A percentile compares a stretch with the other conserved stretches of the same genome.
Conservation (phyloP, 495 filamentous ascomycete genomes). For the Bombardia bombarda region DNA sequence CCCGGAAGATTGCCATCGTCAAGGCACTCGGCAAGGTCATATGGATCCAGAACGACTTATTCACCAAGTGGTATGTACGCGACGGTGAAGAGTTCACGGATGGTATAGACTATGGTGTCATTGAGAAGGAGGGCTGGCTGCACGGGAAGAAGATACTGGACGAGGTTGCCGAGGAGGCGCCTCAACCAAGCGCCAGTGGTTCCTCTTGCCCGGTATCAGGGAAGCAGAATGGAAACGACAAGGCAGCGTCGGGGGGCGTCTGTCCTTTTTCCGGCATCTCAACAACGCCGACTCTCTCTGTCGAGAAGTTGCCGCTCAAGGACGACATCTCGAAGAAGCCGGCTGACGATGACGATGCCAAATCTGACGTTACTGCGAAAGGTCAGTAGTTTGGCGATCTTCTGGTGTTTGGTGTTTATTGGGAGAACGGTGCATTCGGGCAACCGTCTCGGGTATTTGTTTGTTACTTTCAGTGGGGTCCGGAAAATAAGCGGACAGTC, state of each 20-base stretch:
- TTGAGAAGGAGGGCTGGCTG: constrained; percentile 55
- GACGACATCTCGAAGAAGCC: not conserved
- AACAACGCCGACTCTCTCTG: not conserved
- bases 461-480: too few relatives aligned
- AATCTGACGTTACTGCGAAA: not conserved
- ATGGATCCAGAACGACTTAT: constrained; percentile 75
- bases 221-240: not conserved
- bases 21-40: constrained; percentile 53
- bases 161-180: constrained; percentile 10
- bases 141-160: constrained; percentile 36
- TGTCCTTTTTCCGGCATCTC: constrained; percentile 1
- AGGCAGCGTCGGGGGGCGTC: not conserved
- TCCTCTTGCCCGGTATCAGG: not conserved
- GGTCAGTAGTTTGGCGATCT: not conserved
- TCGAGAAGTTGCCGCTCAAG: not conserved
- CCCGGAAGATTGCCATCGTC: constrained; percentile 58
- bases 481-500: too few relatives aligned
- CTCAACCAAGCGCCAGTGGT: not conserved
- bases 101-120: constrained; percentile 47
- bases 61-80: constrained; percentile 64
- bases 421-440: too few relatives aligned
- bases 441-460: too few relatives aligned
- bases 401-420: not conserved
- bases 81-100: constrained; percentile 65
- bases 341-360: not conserved